Conservation (phyloP, 2,329 filamentous ascomycete species). For the Ambrosiella cleistominuta region DNA sequence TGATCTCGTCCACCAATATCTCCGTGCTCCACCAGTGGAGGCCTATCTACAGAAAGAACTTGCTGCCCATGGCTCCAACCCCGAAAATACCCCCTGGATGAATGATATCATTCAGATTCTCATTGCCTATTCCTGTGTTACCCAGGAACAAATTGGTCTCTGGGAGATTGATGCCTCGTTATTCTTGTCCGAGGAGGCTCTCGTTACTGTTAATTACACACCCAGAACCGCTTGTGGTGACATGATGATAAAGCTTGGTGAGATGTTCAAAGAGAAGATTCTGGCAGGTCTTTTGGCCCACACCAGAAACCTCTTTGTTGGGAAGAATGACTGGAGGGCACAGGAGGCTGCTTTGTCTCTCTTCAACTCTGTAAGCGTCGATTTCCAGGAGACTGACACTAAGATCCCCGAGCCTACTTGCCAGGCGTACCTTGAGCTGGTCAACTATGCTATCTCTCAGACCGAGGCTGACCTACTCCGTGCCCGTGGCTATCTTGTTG, state of each 20-base stretch:
- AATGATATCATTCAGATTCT: constrained; percentile 74
- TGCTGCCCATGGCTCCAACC: constrained; percentile 33
- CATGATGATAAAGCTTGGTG: constrained; percentile 76
- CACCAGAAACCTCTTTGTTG: constrained; percentile 55
- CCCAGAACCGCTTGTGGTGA: constrained; percentile 85
- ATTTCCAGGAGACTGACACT: constrained; percentile 49
- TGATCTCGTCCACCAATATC: constrained; percentile 81
- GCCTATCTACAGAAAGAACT: constrained; percentile 75
- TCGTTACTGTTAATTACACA: constrained; percentile 89
- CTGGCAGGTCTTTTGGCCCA: constrained; percentile 65
- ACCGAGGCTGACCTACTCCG: constrained; percentile 58
- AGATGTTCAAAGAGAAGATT: constrained; percentile 64
- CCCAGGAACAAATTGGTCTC: constrained; percentile 76
- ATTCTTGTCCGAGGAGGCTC: constrained; percentile 87
- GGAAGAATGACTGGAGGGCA: constrained; percentile 35
- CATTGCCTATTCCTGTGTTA: constrained; percentile 75
- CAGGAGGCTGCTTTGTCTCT: constrained; percentile 75
- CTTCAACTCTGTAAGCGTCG: constrained; percentile 43
- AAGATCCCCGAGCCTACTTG: constrained; percentile 58
- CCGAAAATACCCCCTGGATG: constrained; percentile 59
- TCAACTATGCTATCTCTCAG: constrained; percentile 57
- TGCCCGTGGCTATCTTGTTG: constrained; percentile 73
- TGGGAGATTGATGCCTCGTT: constrained; percentile 97
- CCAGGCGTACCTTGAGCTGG: constrained; percentile 62
- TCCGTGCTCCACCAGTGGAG: constrained; percentile 74